Evolutionary conservation across 1,139 yeast genomes (phyloP).

Genomic region (Hansenula lynferdii): DNA sequence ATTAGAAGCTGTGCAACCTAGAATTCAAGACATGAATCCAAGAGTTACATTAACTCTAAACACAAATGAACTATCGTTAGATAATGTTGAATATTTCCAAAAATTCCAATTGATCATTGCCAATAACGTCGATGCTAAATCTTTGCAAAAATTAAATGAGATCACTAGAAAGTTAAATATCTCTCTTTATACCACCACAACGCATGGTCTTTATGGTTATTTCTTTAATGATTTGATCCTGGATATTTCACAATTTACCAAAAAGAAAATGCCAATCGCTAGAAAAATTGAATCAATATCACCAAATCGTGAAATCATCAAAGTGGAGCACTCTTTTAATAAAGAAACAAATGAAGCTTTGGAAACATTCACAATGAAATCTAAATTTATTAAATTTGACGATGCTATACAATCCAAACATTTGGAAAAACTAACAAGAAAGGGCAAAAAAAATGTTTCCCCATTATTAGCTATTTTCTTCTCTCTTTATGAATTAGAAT

Average conservation of each 20-base stretch:
- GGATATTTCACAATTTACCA: conserved; percentile 49
- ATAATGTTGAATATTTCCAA: conserved; percentile 40
- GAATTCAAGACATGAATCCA: conserved; percentile 70
- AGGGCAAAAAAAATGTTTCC: conserved; percentile 15
- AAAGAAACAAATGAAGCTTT: conserved; percentile 31
- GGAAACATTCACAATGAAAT: conserved; percentile 55
- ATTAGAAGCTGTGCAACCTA: conserved; percentile 47
- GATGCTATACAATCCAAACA: conserved; percentile 32
- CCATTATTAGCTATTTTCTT: conserved; percentile 18
- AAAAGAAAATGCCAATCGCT: conserved; percentile 39
- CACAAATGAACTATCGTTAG: conserved; percentile 28
- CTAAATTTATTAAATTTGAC: conserved; percentile 41
- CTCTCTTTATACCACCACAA: conserved; percentile 65
- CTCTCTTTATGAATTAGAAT: conserved; percentile 14
- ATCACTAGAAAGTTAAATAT: conserved; percentile 50
- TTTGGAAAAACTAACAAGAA: conserved; percentile 13
- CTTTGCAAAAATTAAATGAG: conserved; percentile 41
- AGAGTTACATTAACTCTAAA: conserved; percentile 52
- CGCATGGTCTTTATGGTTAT: conserved; percentile 82
- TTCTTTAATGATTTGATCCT: conserved; percentile 72
- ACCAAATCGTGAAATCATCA: conserved; percentile 41
- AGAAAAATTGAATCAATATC: conserved; percentile 38
- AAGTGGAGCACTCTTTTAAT: conserved; percentile 32
- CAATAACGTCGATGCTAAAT: conserved; percentile 51
- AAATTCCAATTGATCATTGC: conserved; percentile 70